These are phyloP conservation scores for Arctium lappa DNA, from an alignment of 129 eudicot species.

Conservation along the genomic window DNA sequence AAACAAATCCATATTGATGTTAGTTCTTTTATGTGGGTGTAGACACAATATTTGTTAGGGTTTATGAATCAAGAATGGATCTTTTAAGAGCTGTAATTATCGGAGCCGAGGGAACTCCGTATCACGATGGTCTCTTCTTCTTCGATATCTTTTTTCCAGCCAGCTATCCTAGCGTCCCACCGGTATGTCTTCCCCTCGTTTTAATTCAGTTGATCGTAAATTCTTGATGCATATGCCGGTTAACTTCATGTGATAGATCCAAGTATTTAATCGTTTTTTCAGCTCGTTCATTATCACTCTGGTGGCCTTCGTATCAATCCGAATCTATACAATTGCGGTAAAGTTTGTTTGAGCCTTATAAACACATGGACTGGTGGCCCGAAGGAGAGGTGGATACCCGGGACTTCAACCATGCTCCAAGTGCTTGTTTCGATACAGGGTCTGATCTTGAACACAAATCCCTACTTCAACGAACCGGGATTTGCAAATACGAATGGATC, in stretches of 20 bases:
- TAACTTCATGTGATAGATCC: neutral
- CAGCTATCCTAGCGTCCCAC: slow-evolving; percentile 74
- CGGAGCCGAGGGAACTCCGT: slow-evolving; percentile 96
- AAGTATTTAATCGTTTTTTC: neutral
- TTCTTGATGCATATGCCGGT: neutral
- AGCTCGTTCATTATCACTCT: slow-evolving; percentile 75
- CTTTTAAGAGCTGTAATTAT: slow-evolving; percentile 86
- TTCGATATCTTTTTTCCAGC: slow-evolving; percentile 71
- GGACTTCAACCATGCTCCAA: slow-evolving; percentile 66
- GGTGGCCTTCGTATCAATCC: slow-evolving; percentile 81
- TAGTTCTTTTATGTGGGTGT: neutral
- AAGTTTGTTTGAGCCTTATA: slow-evolving; percentile 82
- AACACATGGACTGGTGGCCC: slow-evolving; percentile 63
- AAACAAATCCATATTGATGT: neutral
- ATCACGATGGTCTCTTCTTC: slow-evolving; percentile 91
- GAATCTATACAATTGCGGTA: slow-evolving; percentile 55
- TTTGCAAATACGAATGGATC: slow-evolving; percentile 32
- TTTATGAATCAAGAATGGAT: slow-evolving; percentile 89
- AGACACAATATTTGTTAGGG: slow-evolving; percentile 85
- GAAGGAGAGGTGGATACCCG: slow-evolving; percentile 66
- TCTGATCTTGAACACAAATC: slow-evolving; percentile 62
- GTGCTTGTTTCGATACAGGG: slow-evolving; percentile 86
- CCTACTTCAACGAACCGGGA: slow-evolving; percentile 73
- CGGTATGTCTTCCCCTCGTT: slow-evolving; percentile 40
- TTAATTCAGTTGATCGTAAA: neutral